These are phyloP conservation scores for Lophiotrema nucula DNA, from an alignment of 495 filamentous ascomycete genomes.

Conservation along the genomic window DNA sequence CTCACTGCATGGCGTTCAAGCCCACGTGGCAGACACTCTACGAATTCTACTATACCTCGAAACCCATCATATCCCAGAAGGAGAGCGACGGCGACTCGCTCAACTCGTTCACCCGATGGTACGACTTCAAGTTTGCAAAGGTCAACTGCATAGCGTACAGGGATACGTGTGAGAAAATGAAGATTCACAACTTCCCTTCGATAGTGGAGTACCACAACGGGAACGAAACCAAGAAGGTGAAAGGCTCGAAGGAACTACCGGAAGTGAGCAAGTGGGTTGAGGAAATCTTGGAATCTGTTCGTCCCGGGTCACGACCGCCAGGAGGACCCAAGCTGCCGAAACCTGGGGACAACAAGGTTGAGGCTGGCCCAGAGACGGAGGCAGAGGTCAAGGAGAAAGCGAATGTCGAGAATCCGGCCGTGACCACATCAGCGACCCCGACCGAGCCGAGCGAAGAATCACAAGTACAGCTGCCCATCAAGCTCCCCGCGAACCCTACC, in stretches of 20 bases:
- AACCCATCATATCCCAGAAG: conserved; percentile 55
- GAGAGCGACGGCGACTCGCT: conserved; percentile 46
- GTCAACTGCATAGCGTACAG: conserved; percentile 81
- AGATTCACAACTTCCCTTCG: conserved; percentile 66
- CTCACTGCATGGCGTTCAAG: conserved; percentile 75
- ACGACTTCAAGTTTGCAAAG: conserved; percentile 84
- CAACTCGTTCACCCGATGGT: conserved; percentile 68
- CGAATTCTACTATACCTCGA: conserved; percentile 95
- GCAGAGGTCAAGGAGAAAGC: conserved; percentile 53
- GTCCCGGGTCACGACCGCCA: conserved; percentile 72
- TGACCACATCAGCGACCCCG: conserved; percentile 9
- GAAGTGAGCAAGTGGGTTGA: conserved; percentile 69
- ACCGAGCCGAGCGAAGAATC: conserved; percentile 25
- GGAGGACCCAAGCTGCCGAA: conserved; percentile 62
- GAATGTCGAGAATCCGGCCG: conserved; percentile 40
- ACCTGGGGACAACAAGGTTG: conserved; percentile 54
- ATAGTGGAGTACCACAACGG: conserved; percentile 84
- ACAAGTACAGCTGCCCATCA: conserved; percentile 37
- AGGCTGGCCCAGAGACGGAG: conserved; percentile 48
- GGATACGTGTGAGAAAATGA: conserved; percentile 66
- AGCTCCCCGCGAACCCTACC: conserved; percentile 52
- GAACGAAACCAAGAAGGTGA: conserved; percentile 57
- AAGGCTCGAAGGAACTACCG: conserved; percentile 60
- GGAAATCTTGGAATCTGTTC: conserved; percentile 69
- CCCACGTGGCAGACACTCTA: conserved; percentile 91